Evolutionary conservation across 2,329 filamentous ascomycete genomes (phyloP).

Genomic region (Orbilia blumenaviensis): DNA sequence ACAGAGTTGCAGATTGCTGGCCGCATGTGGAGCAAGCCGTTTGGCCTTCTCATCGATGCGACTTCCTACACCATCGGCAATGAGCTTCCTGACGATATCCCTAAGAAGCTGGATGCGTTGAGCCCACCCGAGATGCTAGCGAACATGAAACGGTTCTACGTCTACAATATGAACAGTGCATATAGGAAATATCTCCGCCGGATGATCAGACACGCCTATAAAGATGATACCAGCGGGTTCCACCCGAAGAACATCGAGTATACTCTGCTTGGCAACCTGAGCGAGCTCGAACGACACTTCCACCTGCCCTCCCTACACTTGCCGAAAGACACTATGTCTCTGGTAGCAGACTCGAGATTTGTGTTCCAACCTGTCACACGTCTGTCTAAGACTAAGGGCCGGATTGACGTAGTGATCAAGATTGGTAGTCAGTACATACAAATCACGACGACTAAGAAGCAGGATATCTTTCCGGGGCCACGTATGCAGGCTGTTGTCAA

Average conservation of each 20-base stretch:
- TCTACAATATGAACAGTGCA: conserved; percentile 78
- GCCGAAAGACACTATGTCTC: conserved; percentile 75
- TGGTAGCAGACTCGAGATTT: conserved; percentile 73
- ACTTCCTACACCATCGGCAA: conserved; percentile 75
- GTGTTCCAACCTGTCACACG: conserved; percentile 73
- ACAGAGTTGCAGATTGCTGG: conserved; percentile 69
- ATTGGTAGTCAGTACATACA: conserved; percentile 76
- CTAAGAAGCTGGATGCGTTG: conserved; percentile 70
- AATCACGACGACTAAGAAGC: conserved; percentile 74
- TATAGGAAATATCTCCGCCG: conserved; percentile 74
- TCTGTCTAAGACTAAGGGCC: conserved; percentile 74
- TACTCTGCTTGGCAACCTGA: conserved; percentile 71
- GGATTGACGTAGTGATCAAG: conserved; percentile 74
- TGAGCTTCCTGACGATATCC: conserved; percentile 72
- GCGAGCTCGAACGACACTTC: conserved; percentile 73
- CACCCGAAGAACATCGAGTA: conserved; percentile 74
- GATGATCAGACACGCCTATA: conserved; percentile 70
- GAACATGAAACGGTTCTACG: conserved; percentile 71
- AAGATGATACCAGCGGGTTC: conserved; percentile 70
- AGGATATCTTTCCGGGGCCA: conserved; percentile 72
- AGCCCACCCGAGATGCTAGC: conserved; percentile 70
- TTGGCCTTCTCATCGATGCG: conserved; percentile 73
- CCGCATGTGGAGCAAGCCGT: conserved; percentile 74
- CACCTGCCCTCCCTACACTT: conserved; percentile 73
- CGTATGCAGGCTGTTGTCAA: conserved; percentile 73